A percentile compares a stretch with the other conserved stretches of the same genome.
Evolutionary conservation across 169 alveolate genomes (phyloP).

Genomic region (Amoebophrya sp.): DNA sequence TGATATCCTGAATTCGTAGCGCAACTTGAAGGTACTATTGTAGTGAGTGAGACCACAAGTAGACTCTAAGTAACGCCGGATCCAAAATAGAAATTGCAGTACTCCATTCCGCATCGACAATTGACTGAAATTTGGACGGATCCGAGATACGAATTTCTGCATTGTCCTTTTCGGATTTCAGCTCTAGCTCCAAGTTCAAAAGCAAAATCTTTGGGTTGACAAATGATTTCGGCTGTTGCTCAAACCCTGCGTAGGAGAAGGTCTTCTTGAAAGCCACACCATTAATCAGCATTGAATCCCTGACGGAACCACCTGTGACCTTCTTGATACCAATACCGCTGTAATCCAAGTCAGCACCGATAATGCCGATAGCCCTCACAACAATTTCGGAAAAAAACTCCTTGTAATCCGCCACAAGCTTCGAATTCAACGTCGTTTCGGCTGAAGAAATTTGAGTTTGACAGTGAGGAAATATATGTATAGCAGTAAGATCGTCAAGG

Average conservation of each 20-base stretch:
- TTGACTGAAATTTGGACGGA: slow-evolving; percentile 81
- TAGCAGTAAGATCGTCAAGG: neutral
- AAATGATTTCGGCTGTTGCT: slow-evolving; percentile 92
- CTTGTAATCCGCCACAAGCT: slow-evolving; percentile 85
- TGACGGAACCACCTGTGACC: slow-evolving; percentile 94
- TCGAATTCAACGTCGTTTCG: slow-evolving; percentile 85
- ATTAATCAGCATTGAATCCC: slow-evolving; percentile 82
- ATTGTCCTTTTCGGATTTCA: slow-evolving; percentile 94
- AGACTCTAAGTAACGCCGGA: no score
- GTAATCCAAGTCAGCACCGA: slow-evolving; percentile 81
- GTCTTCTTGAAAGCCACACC: slow-evolving; percentile 97
- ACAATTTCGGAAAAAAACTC: slow-evolving; percentile 65
- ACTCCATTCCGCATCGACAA: slow-evolving; percentile 97
- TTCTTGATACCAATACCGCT: slow-evolving; percentile 69
- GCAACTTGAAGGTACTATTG: no score
- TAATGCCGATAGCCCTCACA: slow-evolving; percentile 3
- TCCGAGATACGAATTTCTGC: slow-evolving; percentile 89
- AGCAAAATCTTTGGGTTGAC: slow-evolving; percentile 84
- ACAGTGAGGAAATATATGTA: neutral
- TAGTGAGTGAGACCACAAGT: no score
- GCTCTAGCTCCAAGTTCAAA: slow-evolving; percentile 89
- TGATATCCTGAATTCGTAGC: no score
- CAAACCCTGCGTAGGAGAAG: slow-evolving; percentile 95
- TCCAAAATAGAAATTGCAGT: slow-evolving; percentile 50
- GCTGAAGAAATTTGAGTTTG: slow-evolving; percentile 54